Base-by-base conservation (phyloP, 306 rosid genomes). In the Dalbergia cochinchinensis region DNA sequence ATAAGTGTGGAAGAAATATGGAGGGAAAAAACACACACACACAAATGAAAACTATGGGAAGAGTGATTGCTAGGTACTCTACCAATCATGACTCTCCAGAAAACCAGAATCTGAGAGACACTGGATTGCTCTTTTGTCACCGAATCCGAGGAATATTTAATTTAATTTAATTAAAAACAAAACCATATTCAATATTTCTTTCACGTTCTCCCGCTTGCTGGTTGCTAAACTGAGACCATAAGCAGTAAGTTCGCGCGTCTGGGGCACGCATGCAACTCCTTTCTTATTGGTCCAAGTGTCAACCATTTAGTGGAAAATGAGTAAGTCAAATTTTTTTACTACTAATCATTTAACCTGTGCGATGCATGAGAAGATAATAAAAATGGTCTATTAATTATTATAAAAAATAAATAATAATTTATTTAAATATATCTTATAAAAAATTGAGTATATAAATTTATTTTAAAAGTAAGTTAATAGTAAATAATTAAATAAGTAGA, bases 191-290 rank as follows among this genome's bases (percentile, higher is more conserved):
- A 65, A 39, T 19, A 22, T 65, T 65, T 13, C 53, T 39, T 65
- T 65, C 53, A 22, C 71, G 71, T 22, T 45, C 54, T 65, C 54
- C 71, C 71, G 71, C 71, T 65, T 19, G 11, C 20, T 11, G 4
- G 4, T 16, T 54, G 11, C 20, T 54, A 7, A 47, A 12, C 47
- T 1, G 3, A 47, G 48, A 7, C 9, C 41, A 37, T 1, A 37
- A 0, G 0, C 5, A 4, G 10, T 4, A 47, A 11, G 15, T 47
- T 47, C 53, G 53, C n/a, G n/a, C 53, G n/a, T 42, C 48, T 42
- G 9, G 1, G 1, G 58, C 58, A 13, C 60, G 0, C 26, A 2
- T 8, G 3, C 20, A 18, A 22, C 18, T 14, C 20, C 60, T 15
- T 7, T 54, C 26, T 16, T 54, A 54, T 54, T 54, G 22, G 26